Base-by-base conservation (phyloP, 2,329 filamentous ascomycete species). In the Aspergillus novoparasiticus region DNA sequence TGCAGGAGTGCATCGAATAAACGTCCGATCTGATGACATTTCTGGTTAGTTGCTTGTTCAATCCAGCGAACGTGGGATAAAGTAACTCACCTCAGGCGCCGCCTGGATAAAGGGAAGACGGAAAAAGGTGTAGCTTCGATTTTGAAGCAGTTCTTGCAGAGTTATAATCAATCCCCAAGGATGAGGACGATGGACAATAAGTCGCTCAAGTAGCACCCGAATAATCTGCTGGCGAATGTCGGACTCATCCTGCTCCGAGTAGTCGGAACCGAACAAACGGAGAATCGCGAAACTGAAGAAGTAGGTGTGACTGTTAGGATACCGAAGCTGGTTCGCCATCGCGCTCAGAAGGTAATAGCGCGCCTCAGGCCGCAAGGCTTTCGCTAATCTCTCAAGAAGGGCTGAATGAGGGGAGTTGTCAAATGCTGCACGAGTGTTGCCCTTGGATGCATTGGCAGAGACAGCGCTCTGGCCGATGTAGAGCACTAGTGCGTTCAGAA, bases 131-230 rank as follows among this genome's bases (percentile, higher is more conserved):
- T 94, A 96, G 74, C 89, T 92, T 59, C 91, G 89, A 76, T 96
- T 97, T 83, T 96, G 96, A 69, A 96, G 84, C 62, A 99, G 85
- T 81, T 98, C 95, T 66, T 95, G 82, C 65, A 96, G 86, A 41
- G 93, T 94, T 66, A 94, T 89, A 75, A 97, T 89, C 50, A 99
- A 82, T 14, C 96, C 96, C 94, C 94, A 98, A 21, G 96, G 94
- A 76, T 98, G 94, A 58, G 94, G 94, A 81, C 94, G 93, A 76
- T 92, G 93, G 26, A 93, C 91, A 64, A 96, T 87, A 54, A 97
- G 83, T 56, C 95, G 88, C 83, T 99, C 95, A 43, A 97, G 84
- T 53, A 99, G 82, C 28, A 97, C 89, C 54, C 94, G 88, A 58
- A 93, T 92, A 63, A 99, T 94, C 76, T 96, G 92, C 80, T 98